Conservation (phyloP, 208 protist genomes). For the Novymonas esmeraldas region DNA sequence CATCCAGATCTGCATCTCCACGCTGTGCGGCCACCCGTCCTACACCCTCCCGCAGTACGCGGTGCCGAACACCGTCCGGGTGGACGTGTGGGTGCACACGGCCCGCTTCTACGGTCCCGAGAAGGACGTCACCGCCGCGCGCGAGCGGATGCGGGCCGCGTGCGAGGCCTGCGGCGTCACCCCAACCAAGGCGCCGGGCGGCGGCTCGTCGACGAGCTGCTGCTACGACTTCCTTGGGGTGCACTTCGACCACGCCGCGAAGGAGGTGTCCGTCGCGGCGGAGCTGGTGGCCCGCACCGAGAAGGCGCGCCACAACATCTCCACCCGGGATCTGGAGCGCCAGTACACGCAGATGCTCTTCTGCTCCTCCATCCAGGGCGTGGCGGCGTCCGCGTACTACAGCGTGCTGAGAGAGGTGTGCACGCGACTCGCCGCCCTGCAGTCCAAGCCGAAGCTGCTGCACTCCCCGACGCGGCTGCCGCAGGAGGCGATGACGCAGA, state of each 20-base stretch:
- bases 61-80: background rate
- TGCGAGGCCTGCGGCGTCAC: slow-evolving; percentile 11
- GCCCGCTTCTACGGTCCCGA: slow-evolving; percentile 8
- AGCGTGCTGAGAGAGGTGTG: slow-evolving; percentile 4
- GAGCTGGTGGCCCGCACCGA: slow-evolving; percentile 7
- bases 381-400: slow-evolving; percentile 13
- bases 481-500: slow-evolving; percentile 1
- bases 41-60: slow-evolving; percentile 4
- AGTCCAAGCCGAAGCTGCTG: slow-evolving; percentile 2
- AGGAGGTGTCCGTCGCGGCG: slow-evolving; percentile 8
- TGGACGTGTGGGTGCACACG: slow-evolving; percentile 25
- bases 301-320: background rate
- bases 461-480: background rate
- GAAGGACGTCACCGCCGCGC: background rate
- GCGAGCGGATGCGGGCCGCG: slow-evolving; percentile 3
- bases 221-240: slow-evolving; percentile 17
- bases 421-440: background rate
- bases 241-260: slow-evolving; percentile 12
- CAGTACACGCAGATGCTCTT: slow-evolving; percentile 29
- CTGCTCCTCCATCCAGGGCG: slow-evolving; percentile 1
- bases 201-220: background rate
- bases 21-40: slow-evolving; percentile 6
- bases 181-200: background rate
- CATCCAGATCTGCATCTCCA: slow-evolving; percentile 10
- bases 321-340: slow-evolving; percentile 22